phyloP scores from a whole-genome alignment of 176 grass and related monocot genomes.

The Oryza meridionalis region DNA sequence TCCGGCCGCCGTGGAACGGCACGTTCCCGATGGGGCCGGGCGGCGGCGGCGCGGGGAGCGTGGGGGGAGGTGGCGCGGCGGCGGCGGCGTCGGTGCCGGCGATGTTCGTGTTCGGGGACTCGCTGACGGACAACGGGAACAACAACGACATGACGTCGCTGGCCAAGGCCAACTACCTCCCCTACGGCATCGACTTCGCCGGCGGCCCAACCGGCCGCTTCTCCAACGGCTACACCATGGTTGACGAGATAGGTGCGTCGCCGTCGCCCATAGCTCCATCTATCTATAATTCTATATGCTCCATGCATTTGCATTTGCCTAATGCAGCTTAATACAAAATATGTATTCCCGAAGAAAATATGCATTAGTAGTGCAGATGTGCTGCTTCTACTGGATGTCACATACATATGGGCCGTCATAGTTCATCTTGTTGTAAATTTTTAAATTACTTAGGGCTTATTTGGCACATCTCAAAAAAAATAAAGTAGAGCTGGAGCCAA shows the following conservation, averaged over 20 bases:
- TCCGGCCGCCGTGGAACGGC: constrained; percentile 53
- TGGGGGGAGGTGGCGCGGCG: background rate
- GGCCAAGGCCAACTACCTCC: constrained; percentile 90
- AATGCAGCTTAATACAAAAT: too few species aligned
- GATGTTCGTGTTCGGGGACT: constrained; percentile 98
- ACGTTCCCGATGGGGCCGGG: constrained; percentile 52
- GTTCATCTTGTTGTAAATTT: too few species aligned
- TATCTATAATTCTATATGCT: too few species aligned
- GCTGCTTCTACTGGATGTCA: too few species aligned
- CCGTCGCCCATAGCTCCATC: background rate
- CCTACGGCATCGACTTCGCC: constrained; percentile 94
- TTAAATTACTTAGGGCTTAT: too few species aligned
- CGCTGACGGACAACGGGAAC: constrained; percentile 91
- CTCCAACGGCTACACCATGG: constrained; percentile 97
- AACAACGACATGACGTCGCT: constrained; percentile 84
- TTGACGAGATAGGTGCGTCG: constrained; percentile 60
- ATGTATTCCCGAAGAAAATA: too few species aligned
- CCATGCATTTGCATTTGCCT: background rate
- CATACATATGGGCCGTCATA: too few species aligned
- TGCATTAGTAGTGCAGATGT: too few species aligned
- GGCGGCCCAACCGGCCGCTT: constrained; percentile 83
- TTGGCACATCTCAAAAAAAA: too few species aligned
- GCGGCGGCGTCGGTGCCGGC: constrained; percentile 52
- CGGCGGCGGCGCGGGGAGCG: constrained; percentile 29
- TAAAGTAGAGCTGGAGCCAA: too few species aligned